These are phyloP conservation scores for Omphalotus guepiniiformis DNA, from an alignment of 768 basidiomycete genomes.

Conservation along the genomic window DNA sequence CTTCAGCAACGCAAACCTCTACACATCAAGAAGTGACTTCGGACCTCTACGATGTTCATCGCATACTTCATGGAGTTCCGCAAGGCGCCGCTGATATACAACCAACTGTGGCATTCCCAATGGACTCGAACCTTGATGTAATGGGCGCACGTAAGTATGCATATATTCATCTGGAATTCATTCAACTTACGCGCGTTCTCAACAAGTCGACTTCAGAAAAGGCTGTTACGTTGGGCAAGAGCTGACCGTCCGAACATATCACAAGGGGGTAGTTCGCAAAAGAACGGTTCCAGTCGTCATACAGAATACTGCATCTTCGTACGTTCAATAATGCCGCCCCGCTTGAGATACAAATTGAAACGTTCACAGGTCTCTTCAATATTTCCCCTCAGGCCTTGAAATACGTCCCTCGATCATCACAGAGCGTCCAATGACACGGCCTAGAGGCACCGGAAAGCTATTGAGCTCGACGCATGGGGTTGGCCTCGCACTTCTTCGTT, in stretches of 20 bases:
- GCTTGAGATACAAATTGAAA: no score
- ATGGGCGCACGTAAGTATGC: constrained; percentile 82
- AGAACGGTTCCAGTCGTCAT: constrained; percentile 81
- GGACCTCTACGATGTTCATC: constrained; percentile 70
- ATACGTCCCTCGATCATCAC: constrained; percentile 29
- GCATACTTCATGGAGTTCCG: constrained; percentile 80
- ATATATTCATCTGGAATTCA: constrained; percentile 9
- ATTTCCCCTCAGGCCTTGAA: constrained; percentile 31
- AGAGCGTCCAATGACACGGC: constrained; percentile 41
- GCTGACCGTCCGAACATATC: constrained; percentile 92
- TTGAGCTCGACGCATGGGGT: constrained; percentile 55
- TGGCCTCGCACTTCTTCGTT: constrained; percentile 75
- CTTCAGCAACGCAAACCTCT: constrained; percentile 46
- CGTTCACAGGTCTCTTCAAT: no score
- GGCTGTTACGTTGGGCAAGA: constrained; percentile 99
- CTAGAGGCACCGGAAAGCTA: constrained; percentile 72
- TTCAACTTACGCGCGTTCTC: constrained; percentile 11
- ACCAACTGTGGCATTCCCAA: constrained; percentile 79
- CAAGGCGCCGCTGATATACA: constrained; percentile 79
- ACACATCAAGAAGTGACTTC: constrained; percentile 47
- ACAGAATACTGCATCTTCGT: constrained; percentile 21
- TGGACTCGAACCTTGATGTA: constrained; percentile 91
- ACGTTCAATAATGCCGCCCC: constrained; percentile 13
- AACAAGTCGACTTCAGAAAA: constrained; percentile 86
- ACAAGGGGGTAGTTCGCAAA: constrained; percentile 88